phyloP scores from a whole-genome alignment of 2,329 filamentous ascomycete species.

The Aspergillus spinulosporus region DNA sequence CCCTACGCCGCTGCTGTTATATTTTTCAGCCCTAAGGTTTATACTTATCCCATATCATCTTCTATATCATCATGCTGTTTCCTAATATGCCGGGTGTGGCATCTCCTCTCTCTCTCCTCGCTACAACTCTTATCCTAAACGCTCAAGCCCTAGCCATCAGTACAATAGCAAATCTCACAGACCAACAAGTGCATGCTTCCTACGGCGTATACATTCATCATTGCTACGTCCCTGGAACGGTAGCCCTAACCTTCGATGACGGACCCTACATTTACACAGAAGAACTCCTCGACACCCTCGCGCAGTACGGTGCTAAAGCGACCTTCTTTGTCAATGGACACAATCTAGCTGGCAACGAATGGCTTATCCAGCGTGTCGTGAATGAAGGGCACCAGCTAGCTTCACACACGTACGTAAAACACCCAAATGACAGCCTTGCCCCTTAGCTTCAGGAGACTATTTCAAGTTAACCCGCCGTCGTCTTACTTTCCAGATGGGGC shows the following conservation, averaged over 20 bases:
- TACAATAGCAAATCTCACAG: neutral
- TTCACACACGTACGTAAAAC: constrained; percentile 44
- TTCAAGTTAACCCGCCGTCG: neutral
- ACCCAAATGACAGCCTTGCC: constrained; percentile 2
- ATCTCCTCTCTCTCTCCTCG: constrained; percentile 2
- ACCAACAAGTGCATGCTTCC: no score
- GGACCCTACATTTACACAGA: constrained; percentile 61
- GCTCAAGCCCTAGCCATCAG: neutral
- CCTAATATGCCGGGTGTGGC: constrained; percentile 2
- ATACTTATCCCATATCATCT: constrained; percentile 5
- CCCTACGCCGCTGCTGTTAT: neutral
- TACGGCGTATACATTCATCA: constrained; percentile 46
- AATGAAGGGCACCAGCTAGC: constrained; percentile 48
- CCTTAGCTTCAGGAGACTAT: neutral
- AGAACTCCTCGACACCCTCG: constrained; percentile 59
- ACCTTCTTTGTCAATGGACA: constrained; percentile 64
- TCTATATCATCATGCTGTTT: constrained; percentile 14
- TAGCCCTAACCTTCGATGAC: constrained; percentile 67
- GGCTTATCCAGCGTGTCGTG: constrained; percentile 32
- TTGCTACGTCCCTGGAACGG: constrained; percentile 50
- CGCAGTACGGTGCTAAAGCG: constrained; percentile 57
- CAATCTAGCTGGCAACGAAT: constrained; percentile 28
- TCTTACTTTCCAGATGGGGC: constrained; percentile 32
- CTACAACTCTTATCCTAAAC: neutral
- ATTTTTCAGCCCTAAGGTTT: neutral